Conservation (phyloP, 805 yeast genomes). For the Candida montana region DNA sequence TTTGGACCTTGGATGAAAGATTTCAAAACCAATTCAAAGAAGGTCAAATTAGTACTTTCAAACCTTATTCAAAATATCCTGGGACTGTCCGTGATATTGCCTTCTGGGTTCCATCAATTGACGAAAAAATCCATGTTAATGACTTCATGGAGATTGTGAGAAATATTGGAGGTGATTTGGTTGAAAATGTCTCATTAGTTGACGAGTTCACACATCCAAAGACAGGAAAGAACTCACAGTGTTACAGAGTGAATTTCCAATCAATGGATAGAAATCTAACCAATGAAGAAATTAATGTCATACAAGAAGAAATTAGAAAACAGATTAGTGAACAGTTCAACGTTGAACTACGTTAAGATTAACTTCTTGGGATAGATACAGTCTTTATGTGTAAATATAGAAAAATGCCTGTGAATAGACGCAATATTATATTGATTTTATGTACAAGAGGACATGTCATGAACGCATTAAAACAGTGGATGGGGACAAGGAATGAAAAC, state of each 20-base stretch:
- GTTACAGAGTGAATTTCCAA: conserved; percentile 89
- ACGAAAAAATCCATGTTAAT: conserved; percentile 57
- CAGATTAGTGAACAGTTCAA: conserved; percentile 47
- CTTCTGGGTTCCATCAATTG: conserved; percentile 69
- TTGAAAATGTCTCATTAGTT: conserved; percentile 73
- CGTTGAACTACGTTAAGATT: conserved; percentile 49
- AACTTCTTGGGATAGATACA: too few species aligned
- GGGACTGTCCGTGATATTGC: conserved; percentile 83
- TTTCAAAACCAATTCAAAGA: conserved; percentile 67
- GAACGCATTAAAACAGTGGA: background rate
- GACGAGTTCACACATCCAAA: conserved; percentile 88
- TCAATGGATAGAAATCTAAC: conserved; percentile 92
- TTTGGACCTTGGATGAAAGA: conserved; percentile 83
- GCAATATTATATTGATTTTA: conserved; percentile 1
- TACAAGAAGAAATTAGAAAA: conserved; percentile 61
- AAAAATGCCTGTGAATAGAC: conserved; percentile 1
- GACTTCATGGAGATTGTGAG: conserved; percentile 94
- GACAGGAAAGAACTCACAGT: conserved; percentile 67
- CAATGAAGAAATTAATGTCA: conserved; percentile 71
- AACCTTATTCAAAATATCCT: conserved; percentile 88
- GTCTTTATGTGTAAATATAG: background rate
- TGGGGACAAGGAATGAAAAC: too few species aligned
- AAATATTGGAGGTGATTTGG: conserved; percentile 76
- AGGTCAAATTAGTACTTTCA: conserved; percentile 65
- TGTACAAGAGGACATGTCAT: conserved; percentile 11